Evolutionary conservation across 2,329 filamentous ascomycete species (phyloP).

Genomic region (Fusarium brevicatenulatum): DNA sequence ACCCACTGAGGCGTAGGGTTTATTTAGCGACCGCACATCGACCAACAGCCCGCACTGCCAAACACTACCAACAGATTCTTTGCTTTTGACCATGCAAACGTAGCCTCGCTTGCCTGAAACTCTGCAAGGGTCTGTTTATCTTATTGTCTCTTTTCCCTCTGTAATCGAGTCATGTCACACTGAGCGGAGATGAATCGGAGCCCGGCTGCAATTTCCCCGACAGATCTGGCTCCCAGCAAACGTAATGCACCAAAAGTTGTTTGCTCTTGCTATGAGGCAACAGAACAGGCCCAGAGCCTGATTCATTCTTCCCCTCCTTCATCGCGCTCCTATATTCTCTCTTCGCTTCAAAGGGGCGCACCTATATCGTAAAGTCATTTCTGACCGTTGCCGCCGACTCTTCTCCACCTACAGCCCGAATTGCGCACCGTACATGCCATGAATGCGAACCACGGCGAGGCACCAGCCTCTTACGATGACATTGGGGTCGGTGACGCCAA

Average conservation of each 20-base stretch:
- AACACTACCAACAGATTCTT: background rate
- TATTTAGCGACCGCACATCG: background rate
- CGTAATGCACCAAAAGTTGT: background rate
- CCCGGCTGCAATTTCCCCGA: background rate
- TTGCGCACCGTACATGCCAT: background rate
- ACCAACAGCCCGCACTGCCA: background rate
- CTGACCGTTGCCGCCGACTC: background rate
- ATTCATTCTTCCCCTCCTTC: background rate
- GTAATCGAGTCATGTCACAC: background rate
- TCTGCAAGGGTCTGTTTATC: background rate
- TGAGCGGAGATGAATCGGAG: background rate
- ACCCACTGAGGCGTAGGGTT: background rate
- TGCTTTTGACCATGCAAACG: background rate
- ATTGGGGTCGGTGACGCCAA: background rate
- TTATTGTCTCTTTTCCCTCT: background rate
- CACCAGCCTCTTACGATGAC: background rate
- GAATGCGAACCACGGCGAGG: background rate
- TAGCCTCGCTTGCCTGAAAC: background rate
- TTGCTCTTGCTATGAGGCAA: background rate
- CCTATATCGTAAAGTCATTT: background rate
- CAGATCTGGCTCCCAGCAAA: background rate
- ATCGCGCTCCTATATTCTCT: background rate
- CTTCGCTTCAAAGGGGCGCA: background rate
- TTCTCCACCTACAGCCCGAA: background rate
- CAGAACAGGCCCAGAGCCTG: background rate